Evolutionary conservation across 257 asterid genomes (phyloP).

Genomic region (Solanum appendiculatum): DNA sequence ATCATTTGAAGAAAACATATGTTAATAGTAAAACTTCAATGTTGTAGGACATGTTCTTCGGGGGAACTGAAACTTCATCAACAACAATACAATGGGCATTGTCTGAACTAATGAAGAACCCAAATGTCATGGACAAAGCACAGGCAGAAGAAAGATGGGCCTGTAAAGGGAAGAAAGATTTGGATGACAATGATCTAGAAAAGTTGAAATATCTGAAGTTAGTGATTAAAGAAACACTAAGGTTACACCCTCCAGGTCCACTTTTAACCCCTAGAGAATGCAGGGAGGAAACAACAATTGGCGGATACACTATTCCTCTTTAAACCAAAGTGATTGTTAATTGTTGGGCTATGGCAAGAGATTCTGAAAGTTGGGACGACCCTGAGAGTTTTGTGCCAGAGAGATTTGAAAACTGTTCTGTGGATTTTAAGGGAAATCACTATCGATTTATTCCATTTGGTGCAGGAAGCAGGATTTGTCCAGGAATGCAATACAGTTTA

Average conservation of each 20-base stretch:
- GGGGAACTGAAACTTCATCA: slow-evolving; percentile 4
- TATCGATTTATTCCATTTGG: slow-evolving; percentile 8
- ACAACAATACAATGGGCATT: slow-evolving; percentile 4
- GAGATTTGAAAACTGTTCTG: slow-evolving; percentile 4
- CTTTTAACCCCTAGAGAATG: slow-evolving; percentile 5
- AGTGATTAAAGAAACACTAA: slow-evolving; percentile 5
- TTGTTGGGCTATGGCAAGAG: slow-evolving; percentile 9
- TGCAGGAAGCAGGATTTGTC: slow-evolving; percentile 11
- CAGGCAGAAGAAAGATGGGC: not conserved
- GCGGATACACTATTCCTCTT: not conserved
- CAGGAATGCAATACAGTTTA: not conserved
- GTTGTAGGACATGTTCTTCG: not conserved
- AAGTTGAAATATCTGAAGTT: not conserved
- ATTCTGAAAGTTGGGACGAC: slow-evolving; percentile 6
- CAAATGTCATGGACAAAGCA: not conserved
- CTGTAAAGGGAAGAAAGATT: not conserved
- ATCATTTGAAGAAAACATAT: not conserved
- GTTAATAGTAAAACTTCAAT: not conserved
- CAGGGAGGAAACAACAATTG: not conserved
- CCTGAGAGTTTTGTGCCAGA: slow-evolving; percentile 4
- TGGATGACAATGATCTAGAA: not conserved
- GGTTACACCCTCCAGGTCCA: slow-evolving; percentile 5
- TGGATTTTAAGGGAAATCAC: not conserved
- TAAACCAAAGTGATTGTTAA: slow-evolving; percentile 4
- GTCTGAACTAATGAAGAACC: slow-evolving; percentile 7